These are phyloP conservation scores for Linum tenue DNA, from an alignment of 345 rosid genomes.

Conservation along the genomic window DNA sequence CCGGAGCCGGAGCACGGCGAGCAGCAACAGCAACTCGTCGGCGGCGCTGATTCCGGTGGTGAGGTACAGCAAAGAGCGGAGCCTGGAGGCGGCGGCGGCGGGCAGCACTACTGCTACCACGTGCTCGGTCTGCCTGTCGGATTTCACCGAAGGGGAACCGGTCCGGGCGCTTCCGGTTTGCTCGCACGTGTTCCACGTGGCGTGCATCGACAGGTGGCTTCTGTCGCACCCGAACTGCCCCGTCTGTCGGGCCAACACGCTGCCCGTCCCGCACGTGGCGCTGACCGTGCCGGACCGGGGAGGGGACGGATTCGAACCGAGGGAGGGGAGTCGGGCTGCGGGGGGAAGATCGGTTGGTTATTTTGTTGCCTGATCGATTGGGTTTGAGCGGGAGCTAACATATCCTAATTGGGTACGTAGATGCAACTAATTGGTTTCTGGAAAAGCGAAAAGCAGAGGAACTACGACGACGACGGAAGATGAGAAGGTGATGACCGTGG, in stretches of 20 bases:
- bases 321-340: not conserved
- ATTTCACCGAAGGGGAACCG: slow-evolving; percentile 32
- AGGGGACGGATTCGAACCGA: not conserved
- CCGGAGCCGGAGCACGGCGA: not conserved
- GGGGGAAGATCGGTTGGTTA: not conserved
- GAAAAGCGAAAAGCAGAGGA: no score
- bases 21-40: not conserved
- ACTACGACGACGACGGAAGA: no score
- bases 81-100: slow-evolving; percentile 12
- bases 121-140: slow-evolving; percentile 43
- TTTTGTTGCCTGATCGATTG: not conserved
- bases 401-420: no score
- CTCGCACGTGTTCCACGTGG: slow-evolving; percentile 36
- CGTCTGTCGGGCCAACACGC: slow-evolving; percentile 30
- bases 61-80: slow-evolving; percentile 21
- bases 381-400: no score
- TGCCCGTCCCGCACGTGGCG: slow-evolving; percentile 2
- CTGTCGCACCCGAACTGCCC: slow-evolving; percentile 42
- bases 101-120: not conserved
- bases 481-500: no score
- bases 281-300: slow-evolving; percentile 15
- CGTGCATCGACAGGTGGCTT: slow-evolving; percentile 47
- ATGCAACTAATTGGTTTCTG: no score
- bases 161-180: slow-evolving; percentile 40
- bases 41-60: slow-evolving; percentile 6